phyloP scores from a whole-genome alignment of 495 filamentous ascomycete genomes.

The Penicillium diatomitis region DNA sequence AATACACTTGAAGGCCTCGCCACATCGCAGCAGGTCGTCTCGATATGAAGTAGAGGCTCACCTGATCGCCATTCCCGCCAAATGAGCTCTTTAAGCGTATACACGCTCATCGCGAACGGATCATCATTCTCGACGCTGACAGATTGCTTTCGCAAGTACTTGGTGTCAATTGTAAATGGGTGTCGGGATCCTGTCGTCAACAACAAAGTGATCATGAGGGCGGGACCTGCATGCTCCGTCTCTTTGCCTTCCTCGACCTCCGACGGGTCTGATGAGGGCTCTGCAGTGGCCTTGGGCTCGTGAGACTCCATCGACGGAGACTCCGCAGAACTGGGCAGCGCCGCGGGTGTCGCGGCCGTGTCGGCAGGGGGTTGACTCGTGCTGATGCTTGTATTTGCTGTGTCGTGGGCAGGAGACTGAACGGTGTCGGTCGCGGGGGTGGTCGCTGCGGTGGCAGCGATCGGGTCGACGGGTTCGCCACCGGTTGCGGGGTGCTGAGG shows the following conservation, averaged over 20 bases:
- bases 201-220: constrained; percentile 59
- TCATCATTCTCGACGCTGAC: constrained; percentile 68
- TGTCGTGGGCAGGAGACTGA: constrained; percentile 9
- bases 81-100: constrained; percentile 86
- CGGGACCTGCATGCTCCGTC: constrained; percentile 35
- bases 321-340: constrained; percentile 10
- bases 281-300: constrained; percentile 24
- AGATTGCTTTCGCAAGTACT: constrained; percentile 70
- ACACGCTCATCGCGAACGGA: constrained; percentile 80
- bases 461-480: constrained; percentile 19
- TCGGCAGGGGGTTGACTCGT: too few relatives aligned
- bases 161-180: constrained; percentile 78
- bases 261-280: constrained; percentile 25
- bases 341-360: background rate
- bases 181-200: constrained; percentile 75
- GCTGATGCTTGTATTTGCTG: background rate
- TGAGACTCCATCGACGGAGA: constrained; percentile 21
- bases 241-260: constrained; percentile 34
- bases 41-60: constrained; percentile 15
- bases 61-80: constrained; percentile 78
- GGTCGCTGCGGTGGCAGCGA: constrained; percentile 9
- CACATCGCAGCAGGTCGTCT: too few relatives aligned
- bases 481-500: constrained; percentile 18
- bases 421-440: constrained; percentile 1
- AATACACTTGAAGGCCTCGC: too few relatives aligned